Evolutionary conservation across 1,284 basidiomycete genomes (phyloP).

Genomic region (Heterobasidion annosum): DNA sequence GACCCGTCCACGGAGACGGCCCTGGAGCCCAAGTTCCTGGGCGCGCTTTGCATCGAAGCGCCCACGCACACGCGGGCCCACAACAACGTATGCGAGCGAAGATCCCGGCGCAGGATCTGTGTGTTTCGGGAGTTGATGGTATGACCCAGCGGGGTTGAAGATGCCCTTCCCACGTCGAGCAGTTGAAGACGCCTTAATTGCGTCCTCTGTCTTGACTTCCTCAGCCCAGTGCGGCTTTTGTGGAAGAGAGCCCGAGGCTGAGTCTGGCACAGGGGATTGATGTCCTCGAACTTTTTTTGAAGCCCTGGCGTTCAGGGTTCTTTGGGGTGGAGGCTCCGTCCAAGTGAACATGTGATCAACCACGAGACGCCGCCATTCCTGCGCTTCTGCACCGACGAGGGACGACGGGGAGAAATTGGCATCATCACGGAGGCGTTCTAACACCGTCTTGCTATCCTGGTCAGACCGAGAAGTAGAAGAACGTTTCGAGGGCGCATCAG

Average conservation of each 20-base stretch:
- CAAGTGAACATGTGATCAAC: constrained; percentile 53
- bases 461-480: neutral
- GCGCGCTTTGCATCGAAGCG: constrained; percentile 77
- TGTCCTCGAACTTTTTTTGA: constrained; percentile 3
- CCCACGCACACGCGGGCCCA: constrained; percentile 76
- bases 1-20: constrained; percentile 36
- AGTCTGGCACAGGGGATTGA: neutral
- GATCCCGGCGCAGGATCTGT: constrained; percentile 11
- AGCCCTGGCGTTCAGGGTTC: neutral
- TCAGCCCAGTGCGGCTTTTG: constrained; percentile 8
- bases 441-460: neutral
- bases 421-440: constrained; percentile 8
- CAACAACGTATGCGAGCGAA: constrained; percentile 60
- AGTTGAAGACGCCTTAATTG: neutral
- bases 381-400: constrained; percentile 30
- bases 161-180: neutral
- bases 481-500: constrained; percentile 24
- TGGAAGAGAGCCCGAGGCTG: constrained; percentile 1
- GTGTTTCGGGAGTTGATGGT: constrained; percentile 18
- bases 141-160: constrained; percentile 11
- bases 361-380: constrained; percentile 42
- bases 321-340: constrained; percentile 9
- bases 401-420: constrained; percentile 26
- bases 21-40: constrained; percentile 54
- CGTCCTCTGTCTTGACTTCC: neutral